Base-by-base conservation (phyloP, 108 stramenopile genomes). In the Schizochytrium sp. region DNA sequence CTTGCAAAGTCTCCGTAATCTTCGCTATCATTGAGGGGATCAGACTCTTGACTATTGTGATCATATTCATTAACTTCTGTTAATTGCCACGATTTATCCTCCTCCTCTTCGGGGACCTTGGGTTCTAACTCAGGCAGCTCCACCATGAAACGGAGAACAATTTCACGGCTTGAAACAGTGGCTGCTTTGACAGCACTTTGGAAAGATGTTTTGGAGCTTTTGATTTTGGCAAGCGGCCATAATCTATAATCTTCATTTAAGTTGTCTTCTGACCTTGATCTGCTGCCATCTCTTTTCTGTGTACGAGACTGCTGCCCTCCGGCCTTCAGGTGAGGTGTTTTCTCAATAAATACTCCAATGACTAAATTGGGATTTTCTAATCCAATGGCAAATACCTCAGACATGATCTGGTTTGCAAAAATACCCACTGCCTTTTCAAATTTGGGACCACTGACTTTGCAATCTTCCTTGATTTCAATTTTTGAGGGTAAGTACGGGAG, bases 341-440 rank as follows among this genome's bases (percentile, higher is more conserved):
- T 83, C n/a, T 83, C 76, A 53, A 83, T 83, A 2, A 55, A 53
- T 38, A 83, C 76, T n/a, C 76, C 76, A 83, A 83, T 28, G 8
- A 50, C 76, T 13, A 83, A 53, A 50, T n/a, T 12, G 50, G 50
- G 50, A 53, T 49, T 38, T 2, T 42, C 28, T 2, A 55, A n/a
- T n/a, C n/a, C 50, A 0, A 83, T n/a, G 10, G 76, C 76, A 42
- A 55, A 83, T 13, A 83, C 50, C 47, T 83, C 76, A 2, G 0
- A 38, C 2, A 83, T 83, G 53, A 83, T 83, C 15, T 83, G 76
- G 28, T 83, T 49, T 1, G 76, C 53, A 28, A 55, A 83, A 42
- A 55, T 55, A 40, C 50, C 76, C 10, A 83, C 50, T 8, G 76
- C 76, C 76, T 83, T 83, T 28, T 83, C 76, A 53, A 83, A 83